Conservation (phyloP, 83 land plant genomes). For the Picea engelmannii region DNA sequence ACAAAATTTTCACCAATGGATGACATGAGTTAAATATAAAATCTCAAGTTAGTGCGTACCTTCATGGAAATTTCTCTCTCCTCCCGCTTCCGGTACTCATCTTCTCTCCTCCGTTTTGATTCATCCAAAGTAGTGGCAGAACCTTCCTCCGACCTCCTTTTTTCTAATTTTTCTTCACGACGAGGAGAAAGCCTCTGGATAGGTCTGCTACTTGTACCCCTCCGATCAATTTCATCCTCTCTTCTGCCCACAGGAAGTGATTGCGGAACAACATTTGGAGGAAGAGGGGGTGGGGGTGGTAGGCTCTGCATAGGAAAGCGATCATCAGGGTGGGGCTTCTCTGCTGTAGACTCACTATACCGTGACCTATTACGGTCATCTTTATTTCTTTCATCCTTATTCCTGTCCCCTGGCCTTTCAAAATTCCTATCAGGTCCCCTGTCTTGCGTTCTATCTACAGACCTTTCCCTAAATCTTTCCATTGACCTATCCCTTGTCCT, state of each 20-base stretch:
- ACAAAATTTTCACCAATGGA: neutral
- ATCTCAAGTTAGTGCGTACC: constrained; percentile 38
- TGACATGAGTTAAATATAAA: neutral
- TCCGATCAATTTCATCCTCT: constrained; percentile 81
- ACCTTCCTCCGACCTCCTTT: constrained; percentile 77
- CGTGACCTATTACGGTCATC: constrained; percentile 72
- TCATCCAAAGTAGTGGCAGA: constrained; percentile 55
- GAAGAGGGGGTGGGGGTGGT: constrained; percentile 97
- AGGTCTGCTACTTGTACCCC: constrained; percentile 50
- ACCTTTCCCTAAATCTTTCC: constrained; percentile 81
- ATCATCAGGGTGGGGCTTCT: constrained; percentile 74
- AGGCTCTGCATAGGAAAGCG: constrained; percentile 76
- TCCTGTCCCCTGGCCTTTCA: constrained; percentile 53
- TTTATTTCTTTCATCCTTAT: constrained; percentile 62
- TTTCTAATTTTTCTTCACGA: constrained; percentile 80
- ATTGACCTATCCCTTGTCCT: constrained; percentile 76
- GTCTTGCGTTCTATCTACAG: constrained; percentile 74
- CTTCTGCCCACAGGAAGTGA: constrained; percentile 64
- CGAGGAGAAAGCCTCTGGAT: constrained; percentile 76
- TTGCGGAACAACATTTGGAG: constrained; percentile 82
- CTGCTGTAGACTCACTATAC: constrained; percentile 57
- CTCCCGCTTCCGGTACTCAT: constrained; percentile 84
- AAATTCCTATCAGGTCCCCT: constrained; percentile 51
- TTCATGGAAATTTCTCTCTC: constrained; percentile 75
- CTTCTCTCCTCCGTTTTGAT: constrained; percentile 80